A percentile compares a stretch with the other conserved stretches of the same genome.
Evolutionary conservation across 1,284 basidiomycete species (phyloP).

Genomic region (Puccinia horiana): DNA sequence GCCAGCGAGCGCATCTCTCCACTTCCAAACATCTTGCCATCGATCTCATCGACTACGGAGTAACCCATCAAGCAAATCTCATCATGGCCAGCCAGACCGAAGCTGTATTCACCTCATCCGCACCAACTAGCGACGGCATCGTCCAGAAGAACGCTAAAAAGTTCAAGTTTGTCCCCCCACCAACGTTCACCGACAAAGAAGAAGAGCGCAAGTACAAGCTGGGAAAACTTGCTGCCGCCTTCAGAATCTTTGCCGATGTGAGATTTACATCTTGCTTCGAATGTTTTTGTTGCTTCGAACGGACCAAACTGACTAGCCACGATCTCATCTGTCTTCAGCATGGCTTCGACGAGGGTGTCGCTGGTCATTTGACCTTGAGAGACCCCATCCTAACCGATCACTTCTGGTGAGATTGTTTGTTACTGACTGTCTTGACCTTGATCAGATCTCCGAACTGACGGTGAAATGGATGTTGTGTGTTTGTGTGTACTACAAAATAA

Average conservation of each 20-base stretch:
- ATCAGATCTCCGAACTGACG: constrained; percentile 53
- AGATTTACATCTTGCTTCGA: not conserved
- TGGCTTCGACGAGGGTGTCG: constrained; percentile 56
- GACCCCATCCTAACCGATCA: constrained; percentile 64
- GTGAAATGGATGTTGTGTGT: not conserved
- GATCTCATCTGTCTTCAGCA: not conserved
- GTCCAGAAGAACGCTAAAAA: constrained; percentile 45
- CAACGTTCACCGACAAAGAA: constrained; percentile 60
- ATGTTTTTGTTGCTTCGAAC: not conserved
- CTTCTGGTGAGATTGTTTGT: constrained; percentile 62
- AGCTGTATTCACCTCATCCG: constrained; percentile 48
- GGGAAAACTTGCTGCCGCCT: constrained; percentile 64
- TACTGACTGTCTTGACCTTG: constrained; percentile 56
- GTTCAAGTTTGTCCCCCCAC: constrained; percentile 52
- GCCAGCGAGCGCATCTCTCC: too few species aligned
- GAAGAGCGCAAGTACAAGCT: constrained; percentile 64
- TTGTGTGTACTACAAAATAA: not conserved
- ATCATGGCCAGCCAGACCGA: constrained; percentile 50
- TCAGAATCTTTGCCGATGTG: constrained; percentile 63
- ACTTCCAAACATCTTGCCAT: not conserved
- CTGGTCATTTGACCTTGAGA: constrained; percentile 69
- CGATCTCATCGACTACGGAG: not conserved
- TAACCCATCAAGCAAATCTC: not conserved
- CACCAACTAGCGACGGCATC: constrained; percentile 32
- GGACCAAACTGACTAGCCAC: not conserved